Percentiles rank a stretch among this genome's conserved stretches.
Conservation (phyloP, 768 basidiomycete species). For the Mycena floridula region DNA sequence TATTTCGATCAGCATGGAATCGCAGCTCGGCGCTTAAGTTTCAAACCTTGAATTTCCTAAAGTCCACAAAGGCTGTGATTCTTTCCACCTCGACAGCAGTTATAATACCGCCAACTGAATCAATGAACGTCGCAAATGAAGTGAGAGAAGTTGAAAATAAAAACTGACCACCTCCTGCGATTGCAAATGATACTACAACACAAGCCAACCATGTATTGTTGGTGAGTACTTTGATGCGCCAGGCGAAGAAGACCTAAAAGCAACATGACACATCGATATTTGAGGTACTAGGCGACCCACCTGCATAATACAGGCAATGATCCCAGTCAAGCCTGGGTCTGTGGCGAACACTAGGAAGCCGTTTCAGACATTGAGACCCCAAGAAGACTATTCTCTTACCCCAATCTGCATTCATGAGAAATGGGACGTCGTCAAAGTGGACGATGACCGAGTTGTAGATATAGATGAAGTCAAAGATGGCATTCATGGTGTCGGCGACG, state of each 20-base stretch:
- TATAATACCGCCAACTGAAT: slow-evolving; percentile 24
- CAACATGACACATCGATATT: not conserved
- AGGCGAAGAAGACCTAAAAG: slow-evolving; percentile 39
- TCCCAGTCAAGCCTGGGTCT: no score
- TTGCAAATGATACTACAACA: slow-evolving; percentile 18
- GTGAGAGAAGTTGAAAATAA: not conserved
- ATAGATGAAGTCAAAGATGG: slow-evolving; percentile 36
- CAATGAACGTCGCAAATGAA: not conserved
- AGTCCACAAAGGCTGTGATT: slow-evolving; percentile 24
- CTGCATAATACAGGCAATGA: no score
- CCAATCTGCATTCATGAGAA: slow-evolving; percentile 20
- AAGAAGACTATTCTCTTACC: slow-evolving; percentile 12
- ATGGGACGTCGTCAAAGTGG: slow-evolving; percentile 30
- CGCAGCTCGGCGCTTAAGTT: slow-evolving; percentile 2
- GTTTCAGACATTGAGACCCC: not conserved
- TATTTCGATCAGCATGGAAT: not conserved
- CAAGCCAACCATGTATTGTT: slow-evolving; percentile 18
- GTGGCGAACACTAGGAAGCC: slow-evolving; percentile 33
- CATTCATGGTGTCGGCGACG: slow-evolving; percentile 43
- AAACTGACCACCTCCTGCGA: slow-evolving; percentile 21
- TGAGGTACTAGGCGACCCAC: no score
- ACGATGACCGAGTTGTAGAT: slow-evolving; percentile 41
- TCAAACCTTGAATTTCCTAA: slow-evolving; percentile 25
- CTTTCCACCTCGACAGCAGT: slow-evolving; percentile 24
- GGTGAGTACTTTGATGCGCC: slow-evolving; percentile 31